Conservation (phyloP, 495 filamentous ascomycete genomes). For the Penicillium turbatum region DNA sequence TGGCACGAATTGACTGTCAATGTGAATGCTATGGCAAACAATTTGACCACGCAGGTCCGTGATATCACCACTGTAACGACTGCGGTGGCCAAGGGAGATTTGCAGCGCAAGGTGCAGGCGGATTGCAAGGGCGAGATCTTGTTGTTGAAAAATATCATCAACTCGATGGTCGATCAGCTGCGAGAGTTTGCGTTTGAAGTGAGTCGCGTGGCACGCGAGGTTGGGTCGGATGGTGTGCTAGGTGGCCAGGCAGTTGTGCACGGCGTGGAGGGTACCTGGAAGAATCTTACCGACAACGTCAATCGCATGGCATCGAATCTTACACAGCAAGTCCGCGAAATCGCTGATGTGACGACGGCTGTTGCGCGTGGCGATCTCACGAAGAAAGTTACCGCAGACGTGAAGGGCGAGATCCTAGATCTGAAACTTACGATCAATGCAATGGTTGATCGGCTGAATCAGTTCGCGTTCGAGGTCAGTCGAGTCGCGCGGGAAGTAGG, state of each 20-base stretch:
- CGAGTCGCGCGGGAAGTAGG: slow-evolving; percentile 89
- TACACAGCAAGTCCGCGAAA: slow-evolving; percentile 81
- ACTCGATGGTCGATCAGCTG: slow-evolving; percentile 90
- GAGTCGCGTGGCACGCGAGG: slow-evolving; percentile 84
- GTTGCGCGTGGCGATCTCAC: slow-evolving; percentile 87
- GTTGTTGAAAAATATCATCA: slow-evolving; percentile 85
- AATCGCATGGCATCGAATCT: slow-evolving; percentile 86
- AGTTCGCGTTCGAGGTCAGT: slow-evolving; percentile 88
- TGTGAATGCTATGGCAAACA: slow-evolving; percentile 88
- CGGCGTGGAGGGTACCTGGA: slow-evolving; percentile 92
- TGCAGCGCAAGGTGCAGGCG: slow-evolving; percentile 86
- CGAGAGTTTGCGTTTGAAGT: slow-evolving; percentile 89
- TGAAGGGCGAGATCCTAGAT: slow-evolving; percentile 87
- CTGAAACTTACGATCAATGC: slow-evolving; percentile 90
- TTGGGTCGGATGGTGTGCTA: slow-evolving; percentile 82
- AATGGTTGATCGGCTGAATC: slow-evolving; percentile 90
- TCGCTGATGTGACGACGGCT: slow-evolving; percentile 88
- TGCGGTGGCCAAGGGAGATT: slow-evolving; percentile 81
- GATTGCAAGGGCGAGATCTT: slow-evolving; percentile 89
- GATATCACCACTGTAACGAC: slow-evolving; percentile 93
- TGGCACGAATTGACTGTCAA: slow-evolving; percentile 93
- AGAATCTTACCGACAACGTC: slow-evolving; percentile 88
- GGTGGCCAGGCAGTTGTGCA: slow-evolving; percentile 91
- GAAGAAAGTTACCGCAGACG: slow-evolving; percentile 85
- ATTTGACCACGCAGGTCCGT: slow-evolving; percentile 85